Percentiles rank a stretch among this genome's conserved stretches.
Conservation (phyloP, 345 rosid species). For the Sisymbrium irio region DNA sequence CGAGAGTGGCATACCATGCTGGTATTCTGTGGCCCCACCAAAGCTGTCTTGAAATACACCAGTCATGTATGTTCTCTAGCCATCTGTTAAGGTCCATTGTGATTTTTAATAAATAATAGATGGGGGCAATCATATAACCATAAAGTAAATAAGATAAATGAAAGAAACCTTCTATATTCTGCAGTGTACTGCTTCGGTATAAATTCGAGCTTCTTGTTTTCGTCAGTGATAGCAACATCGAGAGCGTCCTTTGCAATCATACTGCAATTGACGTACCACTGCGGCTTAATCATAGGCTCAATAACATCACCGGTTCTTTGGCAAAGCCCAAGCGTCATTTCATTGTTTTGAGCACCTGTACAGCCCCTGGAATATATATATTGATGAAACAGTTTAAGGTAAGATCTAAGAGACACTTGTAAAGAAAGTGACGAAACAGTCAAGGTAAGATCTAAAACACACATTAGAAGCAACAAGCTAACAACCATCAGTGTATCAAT, state of each 20-base stretch:
- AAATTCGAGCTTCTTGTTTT: constrained; percentile 59
- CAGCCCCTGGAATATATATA: constrained; percentile 41
- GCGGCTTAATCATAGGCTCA: constrained; percentile 85
- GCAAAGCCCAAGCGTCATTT: constrained; percentile 77
- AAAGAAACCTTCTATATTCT: constrained; percentile 54
- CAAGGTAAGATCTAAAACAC: not conserved
- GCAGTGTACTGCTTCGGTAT: constrained; percentile 72
- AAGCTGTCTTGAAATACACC: constrained; percentile 91
- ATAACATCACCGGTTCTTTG: constrained; percentile 71
- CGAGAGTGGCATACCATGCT: constrained; percentile 77
- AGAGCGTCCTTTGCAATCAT: constrained; percentile 68
- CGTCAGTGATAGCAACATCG: constrained; percentile 54
- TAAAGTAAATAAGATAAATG: not conserved
- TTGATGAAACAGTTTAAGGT: not conserved
- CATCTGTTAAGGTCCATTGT: constrained; percentile 51
- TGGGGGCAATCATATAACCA: not conserved
- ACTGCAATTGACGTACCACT: constrained; percentile 70
- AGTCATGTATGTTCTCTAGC: constrained; percentile 86
- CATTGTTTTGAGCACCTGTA: constrained; percentile 73
- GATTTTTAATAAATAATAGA: constrained; percentile 1
- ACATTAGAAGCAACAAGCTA: not conserved
- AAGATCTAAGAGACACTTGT: too few species aligned
- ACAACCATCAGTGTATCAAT: too few species aligned
- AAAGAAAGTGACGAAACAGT: too few species aligned
- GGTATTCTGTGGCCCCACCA: constrained; percentile 97